Percentiles rank a stretch among this genome's conserved stretches.
phyloP scores from a whole-genome alignment of 768 basidiomycete species.

The Coprinellus aureogranulatus region DNA sequence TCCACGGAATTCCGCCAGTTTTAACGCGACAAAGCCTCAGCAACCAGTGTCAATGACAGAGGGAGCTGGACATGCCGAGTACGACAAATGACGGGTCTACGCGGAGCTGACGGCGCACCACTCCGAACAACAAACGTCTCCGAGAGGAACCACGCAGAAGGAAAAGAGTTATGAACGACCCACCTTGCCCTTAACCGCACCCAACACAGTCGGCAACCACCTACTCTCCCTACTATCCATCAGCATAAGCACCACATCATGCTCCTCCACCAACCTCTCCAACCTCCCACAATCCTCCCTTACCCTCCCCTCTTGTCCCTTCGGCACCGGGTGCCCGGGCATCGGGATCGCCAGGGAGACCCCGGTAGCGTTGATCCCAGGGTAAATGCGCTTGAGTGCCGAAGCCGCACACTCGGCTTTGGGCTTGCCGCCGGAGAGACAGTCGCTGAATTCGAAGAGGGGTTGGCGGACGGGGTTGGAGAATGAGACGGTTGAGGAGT shows the following conservation, averaged over 20 bases:
- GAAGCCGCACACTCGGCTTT: conserved; percentile 92
- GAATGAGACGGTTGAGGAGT: conserved; percentile 89
- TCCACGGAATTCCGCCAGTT: too few species aligned
- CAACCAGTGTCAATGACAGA: too few species aligned
- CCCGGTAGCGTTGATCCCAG: conserved; percentile 84
- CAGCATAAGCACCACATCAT: conserved; percentile 88
- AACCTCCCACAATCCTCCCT: conserved; percentile 69
- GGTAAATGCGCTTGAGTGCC: conserved; percentile 82
- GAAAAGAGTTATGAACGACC: too few species aligned
- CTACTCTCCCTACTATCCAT: conserved; percentile 99
- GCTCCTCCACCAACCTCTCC: conserved; percentile 69
- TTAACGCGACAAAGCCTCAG: too few species aligned
- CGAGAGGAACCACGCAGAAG: too few species aligned
- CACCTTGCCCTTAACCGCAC: conserved; percentile 82
- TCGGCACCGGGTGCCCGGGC: conserved; percentile 93
- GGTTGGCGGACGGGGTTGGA: conserved; percentile 98
- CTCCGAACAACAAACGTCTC: too few species aligned
- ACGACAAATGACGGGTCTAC: too few species aligned
- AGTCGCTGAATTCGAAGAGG: conserved; percentile 93
- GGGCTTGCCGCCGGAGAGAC: conserved; percentile 85
- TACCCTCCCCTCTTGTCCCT: conserved; percentile 46
- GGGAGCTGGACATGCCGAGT: too few species aligned
- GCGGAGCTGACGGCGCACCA: too few species aligned
- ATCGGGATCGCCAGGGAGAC: conserved; percentile 84
- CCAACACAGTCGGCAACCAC: conserved; percentile 92